Percentiles rank a stretch among this genome's conserved stretches.
These are phyloP conservation scores for Cucumis sativus DNA, from an alignment of 306 rosid species.

Conservation along the genomic window Cucumber_9930_V3 NC_026659.2:2348001-2348500, in stretches of 20 bases:
- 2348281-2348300: constrained; percentile 31
- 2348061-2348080: background rate
- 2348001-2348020: background rate
- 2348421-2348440: background rate
- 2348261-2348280: constrained; percentile 45
- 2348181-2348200: constrained; percentile 57
- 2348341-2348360: background rate
- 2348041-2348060: background rate
- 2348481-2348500: background rate
- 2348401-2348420: background rate
- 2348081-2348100: background rate
- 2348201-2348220: constrained; percentile 34
- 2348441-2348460: background rate
- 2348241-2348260: constrained; percentile 44
- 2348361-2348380: background rate
- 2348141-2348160: constrained; percentile 16
- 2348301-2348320: constrained; percentile 17
- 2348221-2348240: constrained; percentile 39
- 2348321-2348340: background rate
- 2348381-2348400: background rate
- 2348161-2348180: constrained; percentile 46
- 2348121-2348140: constrained; percentile 10
- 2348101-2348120: constrained; percentile 9
- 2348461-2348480: background rate
- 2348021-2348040: background rate